Base-by-base conservation (phyloP, 495 filamentous ascomycete genomes). In the Astrothelium macrocarpum region DNA sequence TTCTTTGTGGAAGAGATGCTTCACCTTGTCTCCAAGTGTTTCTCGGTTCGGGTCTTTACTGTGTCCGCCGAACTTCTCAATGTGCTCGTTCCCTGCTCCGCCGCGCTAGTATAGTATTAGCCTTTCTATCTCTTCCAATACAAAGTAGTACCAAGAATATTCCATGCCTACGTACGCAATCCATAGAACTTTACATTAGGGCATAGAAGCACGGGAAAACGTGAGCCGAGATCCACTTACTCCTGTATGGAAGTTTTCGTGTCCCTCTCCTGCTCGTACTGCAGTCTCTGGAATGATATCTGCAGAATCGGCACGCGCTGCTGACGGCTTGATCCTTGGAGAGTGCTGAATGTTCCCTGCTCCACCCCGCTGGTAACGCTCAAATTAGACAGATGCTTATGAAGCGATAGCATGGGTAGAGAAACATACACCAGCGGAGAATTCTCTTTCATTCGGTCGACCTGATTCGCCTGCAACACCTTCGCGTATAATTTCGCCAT, bases 241-340 rank as follows among this genome's bases (percentile, higher is more conserved):
- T 16, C 75, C 75, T 25, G 75, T 76, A 66, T 76, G 74, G 64
- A 69, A 77, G 65, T 76, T 72, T 59, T 73, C 74, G 60, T 77
- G 67, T 5, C 61, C 65, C 49, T 71, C 64, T 28, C 23, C 61
- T 1, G 58, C 23, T 58, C 72, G 63, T 56, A 71, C 62, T 25
- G 75, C 62, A 12, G 66, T 67, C 67, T 77, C 75, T 9, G 75
- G 74, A 28, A 77, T 69, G 29, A 68, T 59, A 16, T 77, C 75
- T 29, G 60, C 5, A 1, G 65, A 66, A 20, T 36, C 64, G 66
- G 29, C 64, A 61, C 23, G 62, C 49, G 11, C 42, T 34, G 46
- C 28, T 53, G 36, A 18, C 16, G 69, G 62, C 26, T 53, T 56
- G 1, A 68, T 32, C 3, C 29, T 59, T 46, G 66, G 63, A 31